phyloP scores from a whole-genome alignment of 306 rosid genomes.

The Crataegus laevigata region DNA sequence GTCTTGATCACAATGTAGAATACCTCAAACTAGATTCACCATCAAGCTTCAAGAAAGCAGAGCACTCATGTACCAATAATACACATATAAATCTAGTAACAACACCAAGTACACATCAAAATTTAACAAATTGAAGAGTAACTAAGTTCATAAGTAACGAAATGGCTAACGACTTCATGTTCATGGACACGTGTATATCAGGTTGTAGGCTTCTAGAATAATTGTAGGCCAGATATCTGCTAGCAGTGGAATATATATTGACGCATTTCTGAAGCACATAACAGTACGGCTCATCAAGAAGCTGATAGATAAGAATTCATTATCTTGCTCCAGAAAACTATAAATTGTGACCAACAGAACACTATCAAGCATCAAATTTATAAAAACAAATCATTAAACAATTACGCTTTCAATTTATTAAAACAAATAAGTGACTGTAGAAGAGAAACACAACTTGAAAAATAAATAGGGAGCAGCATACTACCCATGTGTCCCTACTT shows the following conservation, averaged over 20 bases:
- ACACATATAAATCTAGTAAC: background rate
- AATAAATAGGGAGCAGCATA: conserved; percentile 5
- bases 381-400: conserved; percentile 27
- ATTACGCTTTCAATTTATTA: conserved; percentile 47
- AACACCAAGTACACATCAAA: background rate
- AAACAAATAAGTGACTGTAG: conserved; percentile 33
- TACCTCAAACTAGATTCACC: background rate
- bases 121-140: background rate
- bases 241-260: background rate
- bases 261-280: background rate
- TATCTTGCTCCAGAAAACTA: conserved; percentile 10
- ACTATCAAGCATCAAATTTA: conserved; percentile 7
- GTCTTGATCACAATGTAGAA: background rate
- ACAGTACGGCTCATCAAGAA: background rate
- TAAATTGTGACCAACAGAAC: conserved; percentile 1
- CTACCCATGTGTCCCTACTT: conserved; percentile 37
- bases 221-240: background rate
- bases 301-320: conserved; percentile 1
- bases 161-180: background rate
- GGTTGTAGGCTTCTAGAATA: background rate
- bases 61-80: background rate
- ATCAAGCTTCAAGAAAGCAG: background rate
- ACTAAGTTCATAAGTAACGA: background rate
- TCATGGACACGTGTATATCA: background rate
- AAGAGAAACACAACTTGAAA: conserved; percentile 9